Conservation (phyloP, 352 stramenopile species). For the Blastocystis sp. region DNA sequence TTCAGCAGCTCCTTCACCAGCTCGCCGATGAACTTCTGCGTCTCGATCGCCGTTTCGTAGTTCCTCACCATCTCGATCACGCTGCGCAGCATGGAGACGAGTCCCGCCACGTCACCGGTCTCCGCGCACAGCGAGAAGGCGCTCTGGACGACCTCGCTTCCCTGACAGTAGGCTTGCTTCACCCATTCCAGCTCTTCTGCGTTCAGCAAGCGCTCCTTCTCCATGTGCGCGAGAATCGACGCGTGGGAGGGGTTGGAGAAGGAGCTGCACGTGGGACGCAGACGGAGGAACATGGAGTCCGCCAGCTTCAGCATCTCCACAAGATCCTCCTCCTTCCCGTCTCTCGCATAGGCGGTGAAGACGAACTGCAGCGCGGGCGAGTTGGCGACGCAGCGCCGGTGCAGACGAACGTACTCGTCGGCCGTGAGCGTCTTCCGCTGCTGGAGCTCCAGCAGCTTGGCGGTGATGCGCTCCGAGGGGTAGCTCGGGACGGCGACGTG, state of each 20-base stretch:
- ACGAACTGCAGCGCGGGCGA: not conserved
- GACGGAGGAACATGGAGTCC: not conserved
- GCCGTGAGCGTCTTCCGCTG: not conserved
- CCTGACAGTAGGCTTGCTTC: not conserved
- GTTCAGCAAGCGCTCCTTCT: not conserved
- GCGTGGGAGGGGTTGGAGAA: not conserved
- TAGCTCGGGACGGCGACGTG: not conserved
- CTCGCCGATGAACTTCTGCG: not conserved
- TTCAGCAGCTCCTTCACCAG: not conserved
- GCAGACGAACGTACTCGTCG: not conserved
- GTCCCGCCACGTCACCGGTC: not conserved
- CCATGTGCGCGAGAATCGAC: not conserved
- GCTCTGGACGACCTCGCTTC: conserved; percentile 24
- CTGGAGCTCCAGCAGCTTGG: conserved; percentile 20
- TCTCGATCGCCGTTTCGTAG: not conserved
- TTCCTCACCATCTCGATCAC: not conserved
- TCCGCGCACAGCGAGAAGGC: not conserved
- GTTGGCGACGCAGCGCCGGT: not conserved
- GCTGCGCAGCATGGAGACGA: not conserved
- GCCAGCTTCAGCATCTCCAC: not conserved
- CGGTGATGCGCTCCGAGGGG: not conserved
- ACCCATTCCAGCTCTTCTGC: conserved; percentile 20
- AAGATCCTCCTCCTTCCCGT: not conserved
- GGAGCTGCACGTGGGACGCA: not conserved
- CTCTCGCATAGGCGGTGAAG: not conserved